A percentile compares a stretch with the other conserved stretches of the same genome.
These are phyloP conservation scores for Phialemoniopsis sp. DNA, from an alignment of 2,329 filamentous ascomycete genomes.

Conservation along the genomic window DNA sequence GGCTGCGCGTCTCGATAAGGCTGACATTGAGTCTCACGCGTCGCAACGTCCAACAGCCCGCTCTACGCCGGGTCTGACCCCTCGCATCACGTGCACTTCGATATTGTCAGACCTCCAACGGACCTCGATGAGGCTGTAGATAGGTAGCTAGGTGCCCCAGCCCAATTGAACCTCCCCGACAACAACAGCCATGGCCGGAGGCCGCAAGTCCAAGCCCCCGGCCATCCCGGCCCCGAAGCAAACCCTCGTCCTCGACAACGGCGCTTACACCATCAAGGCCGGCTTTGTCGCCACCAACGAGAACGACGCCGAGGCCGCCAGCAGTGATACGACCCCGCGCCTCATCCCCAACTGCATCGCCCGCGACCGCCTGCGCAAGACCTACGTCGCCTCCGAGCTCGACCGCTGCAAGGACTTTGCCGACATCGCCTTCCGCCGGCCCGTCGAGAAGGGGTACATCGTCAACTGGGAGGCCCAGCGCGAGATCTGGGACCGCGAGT, in stretches of 20 bases:
- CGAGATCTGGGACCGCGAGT: conserved; percentile 90
- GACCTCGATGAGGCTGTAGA: too few relatives aligned
- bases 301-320: conserved; percentile 20
- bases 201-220: conserved; percentile 48
- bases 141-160: too few relatives aligned
- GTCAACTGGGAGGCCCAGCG: conserved; percentile 97
- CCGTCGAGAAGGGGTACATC: conserved; percentile 90
- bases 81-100: too few relatives aligned
- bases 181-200: conserved; percentile 31
- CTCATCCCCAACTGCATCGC: conserved; percentile 87
- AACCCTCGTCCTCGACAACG: conserved; percentile 91
- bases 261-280: conserved; percentile 86
- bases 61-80: too few relatives aligned
- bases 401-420: conserved; percentile 81
- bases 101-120: too few relatives aligned
- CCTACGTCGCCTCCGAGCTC: conserved; percentile 77
- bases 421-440: conserved; percentile 80
- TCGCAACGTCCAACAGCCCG: too few relatives aligned
- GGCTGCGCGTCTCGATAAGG: too few relatives aligned
- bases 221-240: conserved; percentile 49
- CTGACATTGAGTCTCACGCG: too few relatives aligned
- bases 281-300: conserved; percentile 59
- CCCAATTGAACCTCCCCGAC: too few relatives aligned
- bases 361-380: conserved; percentile 72
- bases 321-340: conserved; percentile 50